Evolutionary conservation across 306 rosid genomes (phyloP).

Genomic region (Oemleria cerasiformis): DNA sequence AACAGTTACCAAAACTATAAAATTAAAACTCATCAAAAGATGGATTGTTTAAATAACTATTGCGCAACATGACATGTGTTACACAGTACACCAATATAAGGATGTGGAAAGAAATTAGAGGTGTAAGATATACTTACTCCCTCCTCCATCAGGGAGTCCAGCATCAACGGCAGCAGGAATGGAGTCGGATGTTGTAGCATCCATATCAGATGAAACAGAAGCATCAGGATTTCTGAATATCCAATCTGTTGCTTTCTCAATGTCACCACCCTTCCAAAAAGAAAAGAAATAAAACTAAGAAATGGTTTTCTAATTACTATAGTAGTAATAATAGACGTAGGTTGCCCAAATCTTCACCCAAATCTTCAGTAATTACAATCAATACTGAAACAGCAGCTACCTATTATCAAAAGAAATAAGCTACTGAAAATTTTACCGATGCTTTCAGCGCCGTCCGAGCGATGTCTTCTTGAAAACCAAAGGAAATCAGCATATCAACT

Average conservation of each 20-base stretch:
- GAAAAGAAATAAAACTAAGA: too few relatives aligned
- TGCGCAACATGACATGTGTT: not conserved
- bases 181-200: constrained; percentile 55
- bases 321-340: not conserved
- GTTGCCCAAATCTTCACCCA: not conserved
- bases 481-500: constrained; percentile 75
- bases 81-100: not conserved
- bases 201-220: constrained; percentile 54
- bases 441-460: constrained; percentile 81
- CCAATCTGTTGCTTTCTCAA: constrained; percentile 99
- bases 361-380: not conserved
- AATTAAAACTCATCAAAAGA: not conserved
- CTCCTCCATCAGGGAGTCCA: constrained; percentile 85
- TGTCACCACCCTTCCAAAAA: constrained; percentile 69
- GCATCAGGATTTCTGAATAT: constrained; percentile 84
- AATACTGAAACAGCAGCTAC: not conserved
- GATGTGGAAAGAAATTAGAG: not conserved
- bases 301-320: too few relatives aligned
- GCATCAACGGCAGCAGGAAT: constrained; percentile 35
- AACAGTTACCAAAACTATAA: not conserved
- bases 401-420: not conserved
- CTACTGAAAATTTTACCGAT: constrained; percentile 45
- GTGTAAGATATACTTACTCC: constrained; percentile 63
- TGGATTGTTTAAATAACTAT: not conserved
- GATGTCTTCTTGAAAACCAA: constrained; percentile 86